Conservation (phyloP, 495 filamentous ascomycete species). For the Daldinia childiae region DNA sequence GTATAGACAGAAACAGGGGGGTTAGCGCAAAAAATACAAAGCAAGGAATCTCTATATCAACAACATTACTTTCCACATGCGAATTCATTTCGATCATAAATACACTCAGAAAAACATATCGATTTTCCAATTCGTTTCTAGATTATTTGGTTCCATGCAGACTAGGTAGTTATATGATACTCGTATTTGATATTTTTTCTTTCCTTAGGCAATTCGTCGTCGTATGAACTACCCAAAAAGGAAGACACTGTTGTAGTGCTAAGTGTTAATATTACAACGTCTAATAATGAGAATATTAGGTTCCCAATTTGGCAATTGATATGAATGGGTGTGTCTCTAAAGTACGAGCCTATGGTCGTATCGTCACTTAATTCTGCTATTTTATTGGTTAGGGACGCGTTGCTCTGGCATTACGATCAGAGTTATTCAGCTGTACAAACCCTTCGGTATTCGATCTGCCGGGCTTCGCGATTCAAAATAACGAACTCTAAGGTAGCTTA, state of each 20-base stretch:
- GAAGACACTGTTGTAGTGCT: slow-evolving; percentile 5
- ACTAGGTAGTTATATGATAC: background rate
- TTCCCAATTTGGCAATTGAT: slow-evolving; percentile 19
- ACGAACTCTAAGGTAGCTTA: background rate
- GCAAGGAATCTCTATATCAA: slow-evolving; percentile 47
- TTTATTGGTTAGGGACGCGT: background rate
- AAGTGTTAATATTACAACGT: slow-evolving; percentile 18
- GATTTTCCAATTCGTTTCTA: background rate
- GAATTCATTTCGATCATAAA: slow-evolving; percentile 28
- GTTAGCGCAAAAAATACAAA: slow-evolving; percentile 49
- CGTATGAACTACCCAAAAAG: slow-evolving; percentile 20
- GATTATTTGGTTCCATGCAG: background rate
- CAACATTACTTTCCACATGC: slow-evolving; percentile 41
- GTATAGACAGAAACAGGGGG: slow-evolving; percentile 44
- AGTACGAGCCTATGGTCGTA: background rate
- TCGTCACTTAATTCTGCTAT: background rate
- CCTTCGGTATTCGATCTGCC: background rate
- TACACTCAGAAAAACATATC: background rate
- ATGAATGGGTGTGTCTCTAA: background rate
- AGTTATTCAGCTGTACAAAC: background rate
- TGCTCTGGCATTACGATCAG: background rate
- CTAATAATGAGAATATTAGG: slow-evolving; percentile 10
- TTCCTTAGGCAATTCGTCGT: slow-evolving; percentile 8
- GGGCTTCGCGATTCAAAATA: background rate
- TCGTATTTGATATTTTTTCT: background rate